Evolutionary conservation across 2,329 filamentous ascomycete genomes (phyloP).

Genomic region (Trichoderma gracile): DNA sequence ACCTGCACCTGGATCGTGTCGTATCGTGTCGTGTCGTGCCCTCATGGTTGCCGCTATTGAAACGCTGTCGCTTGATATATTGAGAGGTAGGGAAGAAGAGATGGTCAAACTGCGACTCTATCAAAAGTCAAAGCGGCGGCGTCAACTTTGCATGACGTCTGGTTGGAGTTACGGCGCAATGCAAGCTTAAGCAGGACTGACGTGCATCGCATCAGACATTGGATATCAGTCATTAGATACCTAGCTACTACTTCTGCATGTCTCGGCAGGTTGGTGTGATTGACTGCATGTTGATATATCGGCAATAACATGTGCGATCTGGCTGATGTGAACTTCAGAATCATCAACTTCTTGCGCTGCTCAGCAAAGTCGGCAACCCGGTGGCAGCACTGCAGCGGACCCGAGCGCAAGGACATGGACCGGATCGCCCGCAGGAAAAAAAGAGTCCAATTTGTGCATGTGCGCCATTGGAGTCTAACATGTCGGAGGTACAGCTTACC

Average conservation of each 20-base stretch:
- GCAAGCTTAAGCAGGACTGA: background rate
- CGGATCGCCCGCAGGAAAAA: conserved; percentile 12
- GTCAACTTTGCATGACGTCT: too few species aligned
- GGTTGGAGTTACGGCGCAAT: too few species aligned
- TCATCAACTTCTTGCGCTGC: background rate
- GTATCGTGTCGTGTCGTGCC: background rate
- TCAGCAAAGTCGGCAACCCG: conserved; percentile 1
- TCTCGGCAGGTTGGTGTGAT: background rate
- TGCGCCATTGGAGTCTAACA: background rate
- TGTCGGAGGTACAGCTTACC: background rate
- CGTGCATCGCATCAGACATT: background rate
- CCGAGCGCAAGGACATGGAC: background rate
- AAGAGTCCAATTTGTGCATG: background rate
- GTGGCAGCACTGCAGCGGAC: conserved; percentile 23
- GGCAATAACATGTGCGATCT: conserved; percentile 4
- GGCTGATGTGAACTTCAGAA: background rate
- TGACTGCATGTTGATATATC: background rate
- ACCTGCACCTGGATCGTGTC: too few species aligned
- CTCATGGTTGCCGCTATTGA: too few species aligned
- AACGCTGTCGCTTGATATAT: too few species aligned
- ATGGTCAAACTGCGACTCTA: too few species aligned
- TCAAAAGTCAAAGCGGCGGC: too few species aligned
- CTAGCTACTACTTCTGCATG: background rate
- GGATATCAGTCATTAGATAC: background rate
- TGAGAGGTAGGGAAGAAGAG: too few species aligned